These are phyloP conservation scores for Barbarea vulgaris DNA, from an alignment of 345 rosid genomes.

Conservation along the genomic window DNA sequence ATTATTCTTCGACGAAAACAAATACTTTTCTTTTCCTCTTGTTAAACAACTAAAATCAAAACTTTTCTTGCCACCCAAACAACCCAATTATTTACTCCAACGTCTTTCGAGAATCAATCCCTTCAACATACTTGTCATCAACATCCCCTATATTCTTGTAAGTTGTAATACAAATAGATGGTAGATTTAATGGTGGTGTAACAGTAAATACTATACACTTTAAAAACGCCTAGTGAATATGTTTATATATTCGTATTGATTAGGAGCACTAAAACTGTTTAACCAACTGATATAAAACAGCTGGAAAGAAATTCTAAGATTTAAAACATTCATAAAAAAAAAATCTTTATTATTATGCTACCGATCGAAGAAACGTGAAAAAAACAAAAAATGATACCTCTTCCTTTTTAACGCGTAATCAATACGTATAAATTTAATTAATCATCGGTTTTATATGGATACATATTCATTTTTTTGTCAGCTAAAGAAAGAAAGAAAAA, in stretches of 20 bases:
- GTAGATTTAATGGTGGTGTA: background rate
- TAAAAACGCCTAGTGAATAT: background rate
- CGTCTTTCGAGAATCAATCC: background rate
- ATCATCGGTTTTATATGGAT: background rate
- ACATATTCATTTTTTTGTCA: too few relatives aligned
- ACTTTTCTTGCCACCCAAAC: constrained; percentile 27
- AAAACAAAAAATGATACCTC: background rate
- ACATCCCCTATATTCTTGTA: background rate
- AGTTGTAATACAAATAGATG: background rate
- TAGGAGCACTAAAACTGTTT: background rate
- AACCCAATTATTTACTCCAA: background rate
- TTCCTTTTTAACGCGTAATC: background rate
- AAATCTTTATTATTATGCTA: background rate
- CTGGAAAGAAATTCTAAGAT: background rate
- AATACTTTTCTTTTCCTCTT: constrained; percentile 20
- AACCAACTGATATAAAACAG: background rate
- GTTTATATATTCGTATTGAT: background rate
- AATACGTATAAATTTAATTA: background rate
- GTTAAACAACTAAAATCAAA: background rate
- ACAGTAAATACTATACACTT: background rate
- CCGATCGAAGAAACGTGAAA: background rate
- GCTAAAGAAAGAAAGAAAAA: background rate
- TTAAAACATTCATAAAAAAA: constrained; percentile 1
- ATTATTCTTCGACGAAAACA: background rate
- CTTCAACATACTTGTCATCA: background rate